Base-by-base conservation (phyloP, 495 filamentous ascomycete genomes). In the Pyrenula massariospora region DNA sequence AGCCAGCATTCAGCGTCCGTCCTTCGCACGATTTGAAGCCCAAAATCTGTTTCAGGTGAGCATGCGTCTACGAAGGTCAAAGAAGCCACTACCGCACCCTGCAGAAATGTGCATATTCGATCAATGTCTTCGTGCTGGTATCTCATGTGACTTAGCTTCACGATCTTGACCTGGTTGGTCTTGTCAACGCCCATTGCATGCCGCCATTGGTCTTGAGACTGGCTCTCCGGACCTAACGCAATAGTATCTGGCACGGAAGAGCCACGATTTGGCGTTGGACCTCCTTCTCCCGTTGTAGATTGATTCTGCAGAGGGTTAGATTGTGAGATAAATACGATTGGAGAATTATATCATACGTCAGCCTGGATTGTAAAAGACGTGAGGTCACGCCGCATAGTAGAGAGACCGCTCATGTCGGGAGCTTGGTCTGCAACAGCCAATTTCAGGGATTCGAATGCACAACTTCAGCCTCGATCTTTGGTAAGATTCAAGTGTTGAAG, bases 1-100 rank as follows among this genome's bases (percentile, higher is more conserved):
- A 73, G 84, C 70, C 77, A 84, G 11, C 80, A 75, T 54, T 73
- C 74, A 53, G 75, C 66, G 23, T 74, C 71, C 1, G 73, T 62
- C 50, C 65, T 64, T 48, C 73, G 71, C 2, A 65, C 65, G 36
- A 76, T 68, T 12, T 62, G 62, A 63, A 85, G 77, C 56, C 82
- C 81, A 65, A 85, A 85, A 66, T 83, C 80, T 67, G 23, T n/a
- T n/a, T n/a, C n/a, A n/a, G n/a, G n/a, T n/a, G n/a, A n/a, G n/a
- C n/a, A n/a, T n/a, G n/a, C n/a, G n/a, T n/a, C n/a, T n/a, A n/a
- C n/a, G n/a, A n/a, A n/a, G n/a, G n/a, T n/a, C n/a, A n/a, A n/a
- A n/a, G n/a, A n/a, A n/a, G n/a, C 47, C 71, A 64, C 24, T 31
- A 22, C 25, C 50, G 42, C 55, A 68, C 67, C 64, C 54, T 63